Percentiles rank a stretch among this genome's conserved stretches.
Conservation (phyloP, 345 rosid species). For the Linum lewisii region DNA sequence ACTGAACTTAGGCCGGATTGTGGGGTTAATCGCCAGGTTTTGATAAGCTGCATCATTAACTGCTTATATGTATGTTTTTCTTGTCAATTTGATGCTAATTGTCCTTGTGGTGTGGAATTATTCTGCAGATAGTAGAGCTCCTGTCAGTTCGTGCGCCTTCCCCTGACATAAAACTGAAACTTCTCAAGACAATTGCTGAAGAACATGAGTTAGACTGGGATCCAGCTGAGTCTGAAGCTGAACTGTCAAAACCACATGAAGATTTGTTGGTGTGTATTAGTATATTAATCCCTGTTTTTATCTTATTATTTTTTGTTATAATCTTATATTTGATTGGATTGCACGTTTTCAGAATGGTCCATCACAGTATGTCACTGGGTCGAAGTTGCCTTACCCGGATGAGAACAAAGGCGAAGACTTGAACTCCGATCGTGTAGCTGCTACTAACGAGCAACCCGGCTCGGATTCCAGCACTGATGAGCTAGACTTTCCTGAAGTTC, state of each 20-base stretch:
- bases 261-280: slow-evolving; percentile 66
- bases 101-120: slow-evolving; percentile 1
- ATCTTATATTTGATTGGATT: slow-evolving; percentile 14
- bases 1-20: slow-evolving; percentile 89
- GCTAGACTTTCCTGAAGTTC: slow-evolving; percentile 74
- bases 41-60: slow-evolving; percentile 3
- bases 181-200: slow-evolving; percentile 91
- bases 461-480: slow-evolving; percentile 44
- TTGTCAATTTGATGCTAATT: not conserved
- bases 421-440: slow-evolving; percentile 22
- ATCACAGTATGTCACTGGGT: slow-evolving; percentile 57
- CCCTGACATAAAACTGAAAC: slow-evolving; percentile 65
- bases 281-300: not conserved
- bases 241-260: slow-evolving; percentile 70
- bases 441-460: slow-evolving; percentile 34
- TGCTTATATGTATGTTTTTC: not conserved
- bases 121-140: slow-evolving; percentile 70
- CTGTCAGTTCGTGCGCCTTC: slow-evolving; percentile 84
- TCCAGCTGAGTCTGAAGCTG: slow-evolving; percentile 74
- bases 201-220: slow-evolving; percentile 94
- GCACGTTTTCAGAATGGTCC: slow-evolving; percentile 61
- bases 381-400: slow-evolving; percentile 57
- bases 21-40: slow-evolving; percentile 96
- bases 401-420: slow-evolving; percentile 54
- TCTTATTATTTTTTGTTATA: slow-evolving; percentile 12